A percentile compares a stretch with the other conserved stretches of the same genome.
Evolutionary conservation across 495 filamentous ascomycete species (phyloP).

Genomic region (Hypoxylon fuscum): DNA sequence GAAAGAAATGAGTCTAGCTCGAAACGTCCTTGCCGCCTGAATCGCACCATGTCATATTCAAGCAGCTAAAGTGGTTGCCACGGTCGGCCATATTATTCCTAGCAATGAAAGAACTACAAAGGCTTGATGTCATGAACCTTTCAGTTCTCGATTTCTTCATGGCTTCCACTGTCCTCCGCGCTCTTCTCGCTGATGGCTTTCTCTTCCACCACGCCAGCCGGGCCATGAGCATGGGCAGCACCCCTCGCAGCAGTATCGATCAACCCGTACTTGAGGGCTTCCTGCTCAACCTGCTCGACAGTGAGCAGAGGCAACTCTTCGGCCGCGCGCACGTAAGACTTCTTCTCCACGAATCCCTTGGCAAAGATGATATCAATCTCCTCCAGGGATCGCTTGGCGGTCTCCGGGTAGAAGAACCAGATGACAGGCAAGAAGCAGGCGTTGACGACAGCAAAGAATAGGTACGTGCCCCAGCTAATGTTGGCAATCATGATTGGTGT

Average conservation of each 20-base stretch:
- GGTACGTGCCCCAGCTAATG: constrained; percentile 79
- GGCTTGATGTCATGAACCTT: constrained; percentile 2
- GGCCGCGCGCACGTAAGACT: constrained; percentile 75
- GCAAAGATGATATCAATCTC: constrained; percentile 75
- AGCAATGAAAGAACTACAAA: constrained; percentile 10
- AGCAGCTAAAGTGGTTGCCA: background rate
- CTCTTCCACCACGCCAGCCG: constrained; percentile 33
- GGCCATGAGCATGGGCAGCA: constrained; percentile 19
- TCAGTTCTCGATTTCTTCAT: constrained; percentile 38
- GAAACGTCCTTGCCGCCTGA: background rate
- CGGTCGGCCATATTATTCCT: constrained; percentile 8
- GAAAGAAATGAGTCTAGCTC: constrained; percentile 4
- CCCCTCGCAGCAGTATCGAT: constrained; percentile 45
- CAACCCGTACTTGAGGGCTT: constrained; percentile 70
- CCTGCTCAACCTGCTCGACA: constrained; percentile 69
- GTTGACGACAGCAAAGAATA: constrained; percentile 80
- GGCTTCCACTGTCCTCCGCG: constrained; percentile 30
- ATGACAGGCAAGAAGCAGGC: constrained; percentile 75
- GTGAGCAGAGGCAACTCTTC: constrained; percentile 73
- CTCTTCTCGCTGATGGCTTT: constrained; percentile 40
- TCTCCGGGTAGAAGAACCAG: constrained; percentile 83
- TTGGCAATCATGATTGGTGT: constrained; percentile 75
- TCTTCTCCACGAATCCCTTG: constrained; percentile 79
- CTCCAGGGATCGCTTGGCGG: constrained; percentile 72
- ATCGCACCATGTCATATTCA: background rate